A percentile compares a stretch with the other conserved stretches of the same genome.
phyloP scores from a whole-genome alignment of 2,329 filamentous ascomycete genomes.

The Colletotrichum sublineola region DNA sequence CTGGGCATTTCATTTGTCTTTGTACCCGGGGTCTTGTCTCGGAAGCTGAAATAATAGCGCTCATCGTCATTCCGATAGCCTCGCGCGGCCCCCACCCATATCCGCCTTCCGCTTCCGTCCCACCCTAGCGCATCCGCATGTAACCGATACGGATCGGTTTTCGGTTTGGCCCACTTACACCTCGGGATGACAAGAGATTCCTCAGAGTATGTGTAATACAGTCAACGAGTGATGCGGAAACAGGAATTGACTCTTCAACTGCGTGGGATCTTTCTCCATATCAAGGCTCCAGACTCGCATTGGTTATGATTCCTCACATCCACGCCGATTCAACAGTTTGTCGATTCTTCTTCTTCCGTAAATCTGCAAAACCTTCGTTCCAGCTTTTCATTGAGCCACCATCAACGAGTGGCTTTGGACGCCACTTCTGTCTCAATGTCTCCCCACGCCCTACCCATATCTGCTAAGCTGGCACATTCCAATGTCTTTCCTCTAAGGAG shows the following conservation, averaged over 20 bases:
- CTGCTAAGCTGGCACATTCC: slow-evolving; percentile 30
- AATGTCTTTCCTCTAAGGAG: slow-evolving; percentile 47
- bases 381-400: neutral
- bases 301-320: neutral
- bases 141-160: slow-evolving; percentile 32
- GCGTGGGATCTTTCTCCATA: slow-evolving; percentile 27
- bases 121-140: slow-evolving; percentile 32
- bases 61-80: slow-evolving; percentile 36
- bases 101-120: slow-evolving; percentile 41
- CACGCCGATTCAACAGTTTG: neutral
- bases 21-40: slow-evolving; percentile 39
- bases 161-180: slow-evolving; percentile 34
- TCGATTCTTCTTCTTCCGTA: neutral
- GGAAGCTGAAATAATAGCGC: slow-evolving; percentile 14
- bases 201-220: neutral
- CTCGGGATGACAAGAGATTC: slow-evolving; percentile 19
- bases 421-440: slow-evolving; percentile 52
- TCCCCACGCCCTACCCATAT: slow-evolving; percentile 54
- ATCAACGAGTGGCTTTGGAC: neutral
- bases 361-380: neutral
- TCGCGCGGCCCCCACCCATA: slow-evolving; percentile 28
- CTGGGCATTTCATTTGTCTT: slow-evolving; percentile 38
- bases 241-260: neutral
- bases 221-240: slow-evolving; percentile 8
- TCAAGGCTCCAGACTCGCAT: slow-evolving; percentile 26